Percentiles rank a stretch among this genome's conserved stretches.
Evolutionary conservation across 768 basidiomycete species (phyloP).

Genomic region (Nidularia sp.): DNA sequence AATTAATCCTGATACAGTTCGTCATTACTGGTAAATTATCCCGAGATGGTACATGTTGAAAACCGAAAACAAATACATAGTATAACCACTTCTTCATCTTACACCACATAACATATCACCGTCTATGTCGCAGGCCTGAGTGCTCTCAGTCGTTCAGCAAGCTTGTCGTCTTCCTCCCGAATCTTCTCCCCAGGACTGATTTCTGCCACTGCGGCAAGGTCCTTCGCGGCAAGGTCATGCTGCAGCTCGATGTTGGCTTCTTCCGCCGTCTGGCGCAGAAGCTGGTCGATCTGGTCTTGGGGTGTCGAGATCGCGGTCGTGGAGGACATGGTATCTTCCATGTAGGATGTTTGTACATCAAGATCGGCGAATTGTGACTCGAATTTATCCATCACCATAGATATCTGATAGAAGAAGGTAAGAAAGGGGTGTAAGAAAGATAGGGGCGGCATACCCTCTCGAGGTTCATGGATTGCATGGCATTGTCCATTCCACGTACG

Average conservation of each 20-base stretch:
- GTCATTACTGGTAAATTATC: too few relatives aligned
- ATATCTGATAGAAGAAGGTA: conserved; percentile 58
- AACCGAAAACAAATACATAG: not conserved
- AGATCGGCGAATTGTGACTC: conserved; percentile 94
- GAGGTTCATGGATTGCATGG: conserved; percentile 99
- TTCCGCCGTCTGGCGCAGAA: conserved; percentile 92
- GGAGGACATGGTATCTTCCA: conserved; percentile 95
- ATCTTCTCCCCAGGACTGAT: conserved; percentile 46
- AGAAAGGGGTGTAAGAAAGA: not conserved
- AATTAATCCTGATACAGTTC: too few relatives aligned
- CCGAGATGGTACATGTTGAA: not conserved
- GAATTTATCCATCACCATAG: conserved; percentile 98
- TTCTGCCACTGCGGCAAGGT: conserved; percentile 56
- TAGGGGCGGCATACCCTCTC: conserved; percentile 64
- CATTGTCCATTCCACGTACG: conserved; percentile 97
- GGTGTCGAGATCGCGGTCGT: conserved; percentile 92
- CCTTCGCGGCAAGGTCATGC: conserved; percentile 77
- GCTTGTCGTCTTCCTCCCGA: conserved; percentile 73
- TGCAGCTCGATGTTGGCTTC: conserved; percentile 95
- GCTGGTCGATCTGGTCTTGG: conserved; percentile 92
- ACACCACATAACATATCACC: not conserved
- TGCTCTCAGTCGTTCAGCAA: conserved; percentile 87
- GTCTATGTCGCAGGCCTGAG: conserved; percentile 69
- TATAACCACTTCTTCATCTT: not conserved
- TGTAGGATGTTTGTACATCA: conserved; percentile 96